Base-by-base conservation (phyloP, 164 flowering plant genomes). In the Nelumbo lutea region DNA sequence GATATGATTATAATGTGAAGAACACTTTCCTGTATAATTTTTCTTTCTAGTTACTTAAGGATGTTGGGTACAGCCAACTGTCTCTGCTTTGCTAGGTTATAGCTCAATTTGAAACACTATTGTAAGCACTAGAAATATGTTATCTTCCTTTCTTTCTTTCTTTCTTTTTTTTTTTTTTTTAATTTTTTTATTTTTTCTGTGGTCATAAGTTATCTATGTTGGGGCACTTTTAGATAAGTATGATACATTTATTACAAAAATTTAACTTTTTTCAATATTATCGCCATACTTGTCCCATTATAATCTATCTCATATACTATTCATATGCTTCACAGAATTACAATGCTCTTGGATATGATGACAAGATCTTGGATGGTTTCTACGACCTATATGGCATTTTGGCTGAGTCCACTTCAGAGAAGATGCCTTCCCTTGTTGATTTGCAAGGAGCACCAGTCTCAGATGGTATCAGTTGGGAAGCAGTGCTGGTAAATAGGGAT, bases 331-430 rank as follows among this genome's bases (percentile, higher is more conserved):
- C 78, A 73, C 97, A 91, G 98, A 91, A 87, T 78, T 91, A 90
- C 81, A 86, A 87, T 82, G 81, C 87, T 74, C 92, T 95, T 69
- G 72, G 87, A 81, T 95, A 89, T 72, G 97, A 90, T 74, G 97
- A 91, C 87, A 95, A 90, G 83, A 84, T 91, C 69, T 65, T 91
- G 83, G 98, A 95, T 82, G 98, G 98, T 47, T 95, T 95, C 76
- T 95, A 95, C 75, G 99, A 95, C 66, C 79, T 95, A 27, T 90
- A 89, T 78, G 99, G 96, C 63, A 73, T 89, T 56, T 55, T 85
- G 72, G 80, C 74, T 1, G 89, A 77, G 65, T 80, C 89, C 57
- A 73, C 82, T 61, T 83, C 90, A 42, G 87, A 84, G 48, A 85
- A 80, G 81, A 92, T 95, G 96, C 99, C 99, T 70, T 89, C 94